Conservation (phyloP, 2,329 filamentous ascomycete species). For the Paecilomyces formosus region DNA sequence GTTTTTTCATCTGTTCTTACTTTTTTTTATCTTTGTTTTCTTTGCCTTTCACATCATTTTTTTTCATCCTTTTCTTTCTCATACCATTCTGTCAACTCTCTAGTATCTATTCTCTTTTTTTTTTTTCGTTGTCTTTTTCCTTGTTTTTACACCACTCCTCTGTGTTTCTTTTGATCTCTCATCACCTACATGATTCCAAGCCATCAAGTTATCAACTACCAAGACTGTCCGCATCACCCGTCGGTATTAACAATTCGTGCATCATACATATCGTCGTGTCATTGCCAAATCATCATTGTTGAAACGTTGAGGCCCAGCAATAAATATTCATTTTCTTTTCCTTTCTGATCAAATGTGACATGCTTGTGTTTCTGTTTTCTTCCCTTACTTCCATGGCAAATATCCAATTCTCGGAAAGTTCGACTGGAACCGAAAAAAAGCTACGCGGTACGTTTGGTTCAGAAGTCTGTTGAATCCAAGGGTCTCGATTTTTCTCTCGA, state of each 20-base stretch:
- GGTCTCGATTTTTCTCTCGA: background rate
- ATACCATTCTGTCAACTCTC: conserved; percentile 19
- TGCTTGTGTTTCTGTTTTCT: background rate
- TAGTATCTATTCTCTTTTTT: conserved; percentile 9
- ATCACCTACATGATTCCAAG: conserved; percentile 10
- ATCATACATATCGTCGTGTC: background rate
- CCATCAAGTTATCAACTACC: conserved; percentile 8
- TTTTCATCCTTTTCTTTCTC: conserved; percentile 13
- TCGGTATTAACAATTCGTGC: background rate
- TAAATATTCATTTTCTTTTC: background rate
- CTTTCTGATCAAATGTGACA: background rate
- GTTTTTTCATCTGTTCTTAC: conserved; percentile 24
- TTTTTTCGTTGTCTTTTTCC: conserved; percentile 8
- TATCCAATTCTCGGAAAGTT: background rate
- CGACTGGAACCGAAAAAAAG: background rate
- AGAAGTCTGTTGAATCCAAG: background rate
- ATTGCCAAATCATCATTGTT: background rate
- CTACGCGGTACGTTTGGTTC: background rate
- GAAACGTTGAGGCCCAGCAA: background rate
- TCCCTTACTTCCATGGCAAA: background rate
- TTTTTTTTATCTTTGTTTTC: conserved; percentile 7
- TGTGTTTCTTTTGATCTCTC: conserved; percentile 14
- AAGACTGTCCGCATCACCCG: background rate
- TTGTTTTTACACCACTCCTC: conserved; percentile 8
- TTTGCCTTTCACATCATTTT: conserved; percentile 8